A percentile compares a stretch with the other conserved stretches of the same genome.
Conservation (phyloP, 208 protist species). For the Acanthamoeba rhysodes region DNA sequence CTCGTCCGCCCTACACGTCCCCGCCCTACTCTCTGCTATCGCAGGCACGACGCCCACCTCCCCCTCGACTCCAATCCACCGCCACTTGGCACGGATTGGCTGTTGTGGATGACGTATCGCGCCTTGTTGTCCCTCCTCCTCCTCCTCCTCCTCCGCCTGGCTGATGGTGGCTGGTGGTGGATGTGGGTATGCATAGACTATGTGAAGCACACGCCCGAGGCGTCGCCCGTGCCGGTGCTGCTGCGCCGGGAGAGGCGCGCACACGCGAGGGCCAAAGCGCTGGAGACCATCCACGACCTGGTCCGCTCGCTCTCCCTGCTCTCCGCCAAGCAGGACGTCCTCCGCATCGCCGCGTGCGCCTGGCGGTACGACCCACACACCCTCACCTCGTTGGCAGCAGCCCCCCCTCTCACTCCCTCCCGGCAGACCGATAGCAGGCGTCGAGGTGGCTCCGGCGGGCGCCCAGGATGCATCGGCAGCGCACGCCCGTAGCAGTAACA, state of each 20-base stretch:
- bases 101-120: too few relatives aligned
- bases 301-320: background rate
- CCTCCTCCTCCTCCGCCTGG: background rate
- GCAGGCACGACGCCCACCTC: too few relatives aligned
- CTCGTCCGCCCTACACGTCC: too few relatives aligned
- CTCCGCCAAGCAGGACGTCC: constrained; percentile 51
- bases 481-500: too few relatives aligned
- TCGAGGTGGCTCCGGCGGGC: background rate
- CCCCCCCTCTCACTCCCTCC: too few relatives aligned
- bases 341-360: background rate
- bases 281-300: background rate
- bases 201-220: constrained; percentile 12
- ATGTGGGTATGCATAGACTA: background rate
- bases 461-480: too few relatives aligned
- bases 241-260: background rate
- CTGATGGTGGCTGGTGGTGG: background rate
- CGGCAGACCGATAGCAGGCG: background rate
- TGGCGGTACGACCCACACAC: background rate
- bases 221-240: background rate
- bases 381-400: too few relatives aligned
- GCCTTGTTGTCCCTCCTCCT: background rate
- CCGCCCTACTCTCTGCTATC: too few relatives aligned
- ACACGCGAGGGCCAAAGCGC: background rate
- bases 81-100: too few relatives aligned
- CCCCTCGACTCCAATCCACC: background rate